A percentile compares a stretch with the other conserved stretches of the same genome.
These are phyloP conservation scores for Paramecium sexaurelia DNA, from an alignment of 73 alveolate species.

Conservation along the genomic window DNA sequence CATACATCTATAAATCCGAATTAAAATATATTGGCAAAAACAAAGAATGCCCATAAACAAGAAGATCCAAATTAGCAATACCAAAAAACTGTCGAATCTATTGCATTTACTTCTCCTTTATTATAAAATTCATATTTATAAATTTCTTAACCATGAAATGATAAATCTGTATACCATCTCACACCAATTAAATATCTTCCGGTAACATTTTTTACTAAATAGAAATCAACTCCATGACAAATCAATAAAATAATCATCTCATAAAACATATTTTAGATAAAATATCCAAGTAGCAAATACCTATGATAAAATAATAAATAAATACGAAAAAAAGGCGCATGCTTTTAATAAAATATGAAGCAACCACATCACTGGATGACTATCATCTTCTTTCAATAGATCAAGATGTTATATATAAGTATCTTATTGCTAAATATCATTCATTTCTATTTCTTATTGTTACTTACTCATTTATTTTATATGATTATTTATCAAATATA, in stretches of 20 bases:
- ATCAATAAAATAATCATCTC: neutral
- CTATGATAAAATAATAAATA: neutral
- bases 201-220: conserved; percentile 49
- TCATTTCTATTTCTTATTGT: neutral
- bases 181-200: conserved; percentile 53
- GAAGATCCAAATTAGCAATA: neutral
- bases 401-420: neutral
- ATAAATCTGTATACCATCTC: conserved; percentile 41
- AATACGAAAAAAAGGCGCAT: conserved; percentile 26
- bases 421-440: neutral
- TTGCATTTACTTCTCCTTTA: neutral
- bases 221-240: conserved; percentile 19
- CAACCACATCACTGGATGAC: conserved; percentile 28
- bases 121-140: conserved; percentile 43
- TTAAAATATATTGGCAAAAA: neutral
- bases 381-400: conserved; percentile 6
- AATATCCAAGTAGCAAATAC: neutral
- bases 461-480: neutral
- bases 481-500: neutral
- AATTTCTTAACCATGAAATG: neutral
- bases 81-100: conserved; percentile 49
- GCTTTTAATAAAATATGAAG: neutral
- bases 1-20: conserved; percentile 45
- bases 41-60: conserved; percentile 25
- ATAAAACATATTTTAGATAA: neutral